Percentiles rank a stretch among this genome's conserved stretches.
phyloP scores from a whole-genome alignment of 2,329 filamentous ascomycete genomes.

The Endothia cerciana region DNA sequence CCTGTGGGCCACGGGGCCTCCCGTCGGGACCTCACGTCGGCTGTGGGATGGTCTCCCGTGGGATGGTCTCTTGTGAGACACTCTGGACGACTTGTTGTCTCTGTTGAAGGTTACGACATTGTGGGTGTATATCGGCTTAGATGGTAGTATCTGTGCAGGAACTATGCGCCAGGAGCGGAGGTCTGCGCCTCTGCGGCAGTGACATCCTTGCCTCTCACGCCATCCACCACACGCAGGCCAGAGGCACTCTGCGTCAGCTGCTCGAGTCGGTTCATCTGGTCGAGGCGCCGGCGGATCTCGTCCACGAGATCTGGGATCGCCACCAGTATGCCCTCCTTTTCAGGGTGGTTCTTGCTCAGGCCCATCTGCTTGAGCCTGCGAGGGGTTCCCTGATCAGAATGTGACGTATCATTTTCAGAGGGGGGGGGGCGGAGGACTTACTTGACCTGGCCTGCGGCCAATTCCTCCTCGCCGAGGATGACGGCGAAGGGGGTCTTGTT shows the following conservation, averaged over 20 bases:
- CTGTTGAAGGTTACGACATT: neutral
- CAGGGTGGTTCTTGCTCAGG: constrained; percentile 78
- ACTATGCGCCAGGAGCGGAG: constrained; percentile 12
- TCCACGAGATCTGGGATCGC: constrained; percentile 63
- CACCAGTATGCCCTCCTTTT: constrained; percentile 85
- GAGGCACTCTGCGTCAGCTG: constrained; percentile 47
- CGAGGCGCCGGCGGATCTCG: constrained; percentile 55
- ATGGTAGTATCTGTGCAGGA: neutral
- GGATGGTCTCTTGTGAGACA: neutral
- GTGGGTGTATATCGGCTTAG: neutral
- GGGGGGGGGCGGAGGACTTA: neutral
- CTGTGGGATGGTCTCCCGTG: neutral
- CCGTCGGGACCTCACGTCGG: neutral
- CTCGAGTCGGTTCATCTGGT: constrained; percentile 49
- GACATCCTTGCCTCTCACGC: constrained; percentile 48
- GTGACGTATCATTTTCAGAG: neutral
- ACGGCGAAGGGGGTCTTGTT: constrained; percentile 82
- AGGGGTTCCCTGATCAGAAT: neutral
- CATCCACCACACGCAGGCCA: constrained; percentile 51
- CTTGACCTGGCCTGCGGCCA: constrained; percentile 74
- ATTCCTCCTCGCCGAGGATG: constrained; percentile 89
- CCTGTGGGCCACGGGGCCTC: neutral
- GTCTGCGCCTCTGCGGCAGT: constrained; percentile 33
- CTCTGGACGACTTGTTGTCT: neutral
- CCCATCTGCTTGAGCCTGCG: constrained; percentile 61